Base-by-base conservation (phyloP, 805 yeast species). In the Kodamaea lidongshanica region DNA sequence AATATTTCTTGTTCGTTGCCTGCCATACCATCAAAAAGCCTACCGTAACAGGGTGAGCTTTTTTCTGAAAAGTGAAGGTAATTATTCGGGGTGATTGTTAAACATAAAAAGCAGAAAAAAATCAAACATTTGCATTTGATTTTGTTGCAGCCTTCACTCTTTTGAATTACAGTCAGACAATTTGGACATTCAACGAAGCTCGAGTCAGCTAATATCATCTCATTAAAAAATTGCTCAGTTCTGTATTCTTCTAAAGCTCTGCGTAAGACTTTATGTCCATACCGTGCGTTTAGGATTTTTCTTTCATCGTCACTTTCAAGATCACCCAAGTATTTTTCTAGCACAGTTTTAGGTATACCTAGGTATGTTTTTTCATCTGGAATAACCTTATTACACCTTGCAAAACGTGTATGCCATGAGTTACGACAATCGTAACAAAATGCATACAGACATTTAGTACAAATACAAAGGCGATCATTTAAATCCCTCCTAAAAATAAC, bases 71-170 rank as follows among this genome's bases (percentile, higher is more conserved):
- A 77, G 50, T 77, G 83, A 16, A 50, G 57, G 44, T 77, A 77
- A 0, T 77, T 76, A 30, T 67, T 66, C 5, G 45, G 50, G 4
- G 51, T 48, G 12, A 50, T 40, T 33, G 72, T 43, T 2, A 77
- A 77, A 52, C 84, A 77, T 7, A 74, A 25, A 36, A 68, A 71
- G 44, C 84, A 77, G 39, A 77, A 77, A 24, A 50, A 42, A 0
- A 67, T 55, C 4, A 42, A 39, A 38, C 84, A 77, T 5, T 63
- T 52, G 42, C 85, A 77, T 21, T 58, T 61, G 78, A 77, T 74
- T 42, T 72, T 74, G 43, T 76, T 77, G 47, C 83, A 77, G 4
- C 83, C 85, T 40, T 75, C 81, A 14, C 66, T 54, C 34, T 73
- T 64, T 35, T 74, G 73, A 5, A 74, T 66, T 5, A 65, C 65